Percentiles rank a stretch among this genome's conserved stretches.
Conservation (phyloP, 139 green algal genomes). For the Spirogloea muscicola region DNA sequence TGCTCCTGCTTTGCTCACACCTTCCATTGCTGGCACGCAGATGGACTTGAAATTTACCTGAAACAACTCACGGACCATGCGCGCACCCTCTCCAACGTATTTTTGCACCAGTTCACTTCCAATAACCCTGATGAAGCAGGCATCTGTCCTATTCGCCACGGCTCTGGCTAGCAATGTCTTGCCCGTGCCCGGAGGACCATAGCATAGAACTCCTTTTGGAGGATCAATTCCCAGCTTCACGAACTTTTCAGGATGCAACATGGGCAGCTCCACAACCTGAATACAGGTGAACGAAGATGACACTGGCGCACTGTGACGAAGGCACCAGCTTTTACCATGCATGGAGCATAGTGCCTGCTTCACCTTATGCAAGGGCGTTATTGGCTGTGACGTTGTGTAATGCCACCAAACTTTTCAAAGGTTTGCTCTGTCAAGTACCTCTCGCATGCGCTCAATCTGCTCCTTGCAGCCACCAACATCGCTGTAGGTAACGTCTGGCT, state of each 20-base stretch:
- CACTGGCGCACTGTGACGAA: no score
- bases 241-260: conserved; percentile 98
- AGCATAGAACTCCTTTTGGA: conserved; percentile 92
- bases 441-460: conserved; percentile 93
- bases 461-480: conserved; percentile 97
- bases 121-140: conserved; percentile 98
- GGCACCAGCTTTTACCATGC: no score
- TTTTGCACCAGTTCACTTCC: conserved; percentile 96
- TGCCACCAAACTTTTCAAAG: no score
- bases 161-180: conserved; percentile 95
- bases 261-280: conserved; percentile 91
- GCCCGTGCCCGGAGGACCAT: conserved; percentile 86
- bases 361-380: no score
- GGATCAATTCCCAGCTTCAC: conserved; percentile 94
- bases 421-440: no score
- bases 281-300: no score
- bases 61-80: conserved; percentile 94
- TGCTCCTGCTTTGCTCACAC: no score
- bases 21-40: no score
- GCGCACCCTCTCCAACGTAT: conserved; percentile 93
- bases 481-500: conserved; percentile 93
- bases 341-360: no score
- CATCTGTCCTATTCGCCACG: conserved; percentile 97
- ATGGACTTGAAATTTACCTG: conserved; percentile 50
- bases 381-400: no score